These are phyloP conservation scores for Nitzschia sp. DNA, from an alignment of 108 stramenopile species.

Conservation along the genomic window DNA sequence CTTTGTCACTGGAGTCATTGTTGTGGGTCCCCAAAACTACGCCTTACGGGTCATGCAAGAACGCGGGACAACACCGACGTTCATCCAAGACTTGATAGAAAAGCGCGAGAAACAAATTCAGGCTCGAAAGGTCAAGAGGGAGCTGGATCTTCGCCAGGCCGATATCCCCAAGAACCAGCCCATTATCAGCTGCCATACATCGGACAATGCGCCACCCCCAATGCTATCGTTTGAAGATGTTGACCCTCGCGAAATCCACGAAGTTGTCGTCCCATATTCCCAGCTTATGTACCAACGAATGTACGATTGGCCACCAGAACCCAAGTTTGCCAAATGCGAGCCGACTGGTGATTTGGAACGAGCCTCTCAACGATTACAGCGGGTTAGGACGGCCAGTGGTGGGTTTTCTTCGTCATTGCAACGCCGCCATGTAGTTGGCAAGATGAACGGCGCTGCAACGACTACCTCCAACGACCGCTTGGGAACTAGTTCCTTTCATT, in stretches of 20 bases:
- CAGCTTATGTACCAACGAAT: constrained; percentile 65
- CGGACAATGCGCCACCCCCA: constrained; percentile 23
- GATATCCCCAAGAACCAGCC: constrained; percentile 30
- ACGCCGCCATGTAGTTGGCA: no score
- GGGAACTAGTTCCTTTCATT: not conserved
- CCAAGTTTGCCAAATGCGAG: constrained; percentile 36
- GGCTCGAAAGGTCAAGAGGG: constrained; percentile 5
- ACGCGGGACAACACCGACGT: constrained; percentile 16
- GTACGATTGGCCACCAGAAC: constrained; percentile 81
- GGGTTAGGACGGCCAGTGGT: not conserved
- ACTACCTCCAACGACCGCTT: no score
- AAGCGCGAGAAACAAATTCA: not conserved
- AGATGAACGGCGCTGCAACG: no score
- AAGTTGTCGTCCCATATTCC: constrained; percentile 65
- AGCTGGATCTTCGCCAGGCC: not conserved
- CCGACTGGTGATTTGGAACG: constrained; percentile 21
- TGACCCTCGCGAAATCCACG: constrained; percentile 45
- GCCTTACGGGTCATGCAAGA: constrained; percentile 26
- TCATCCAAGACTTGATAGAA: constrained; percentile 1
- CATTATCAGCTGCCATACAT: constrained; percentile 34
- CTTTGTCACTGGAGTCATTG: constrained; percentile 48
- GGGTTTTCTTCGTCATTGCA: no score
- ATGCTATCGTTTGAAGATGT: constrained; percentile 13
- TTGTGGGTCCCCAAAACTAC: constrained; percentile 67
- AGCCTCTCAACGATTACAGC: not conserved